These are phyloP conservation scores for Amaranthus hypochondriacus DNA, from an alignment of 148 eudicot species.

Conservation along the genomic window DNA sequence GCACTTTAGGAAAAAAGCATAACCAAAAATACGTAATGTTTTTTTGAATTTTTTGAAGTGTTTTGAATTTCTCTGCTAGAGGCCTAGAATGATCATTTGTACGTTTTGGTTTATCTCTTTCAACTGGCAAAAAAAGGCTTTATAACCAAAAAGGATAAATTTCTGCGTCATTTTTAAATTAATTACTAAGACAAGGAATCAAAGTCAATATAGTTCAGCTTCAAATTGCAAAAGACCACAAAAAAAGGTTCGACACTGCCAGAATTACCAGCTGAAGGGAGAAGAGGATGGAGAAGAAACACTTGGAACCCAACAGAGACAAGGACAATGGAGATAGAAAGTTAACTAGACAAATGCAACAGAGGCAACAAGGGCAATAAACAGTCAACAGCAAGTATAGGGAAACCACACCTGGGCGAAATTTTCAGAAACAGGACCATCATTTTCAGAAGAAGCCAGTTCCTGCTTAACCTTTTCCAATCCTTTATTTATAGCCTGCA, in stretches of 20 bases:
- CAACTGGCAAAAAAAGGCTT: no score
- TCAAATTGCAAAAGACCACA: background rate
- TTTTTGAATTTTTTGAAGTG: no score
- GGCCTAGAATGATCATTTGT: no score
- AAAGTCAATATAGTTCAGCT: background rate
- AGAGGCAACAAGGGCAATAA: background rate
- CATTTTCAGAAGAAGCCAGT: constrained; percentile 72
- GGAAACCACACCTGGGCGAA: constrained; percentile 56
- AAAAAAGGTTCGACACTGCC: background rate
- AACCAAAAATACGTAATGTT: no score
- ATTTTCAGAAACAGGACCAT: constrained; percentile 85
- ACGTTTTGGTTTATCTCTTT: no score
- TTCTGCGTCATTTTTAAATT: no score
- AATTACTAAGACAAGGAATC: background rate
- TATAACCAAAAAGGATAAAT: no score
- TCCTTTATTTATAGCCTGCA: constrained; percentile 92
- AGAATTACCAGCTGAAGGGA: background rate
- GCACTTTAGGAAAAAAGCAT: no score
- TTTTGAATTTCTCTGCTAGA: no score
- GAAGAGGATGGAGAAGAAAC: background rate
- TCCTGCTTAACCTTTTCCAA: constrained; percentile 87
- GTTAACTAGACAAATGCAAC: background rate
- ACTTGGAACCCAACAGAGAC: background rate
- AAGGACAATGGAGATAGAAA: background rate
- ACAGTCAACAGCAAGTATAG: background rate